Percentiles rank a stretch among this genome's conserved stretches.
These are phyloP conservation scores for Angophora floribunda DNA, from an alignment of 345 rosid genomes.

Conservation along the genomic window DNA sequence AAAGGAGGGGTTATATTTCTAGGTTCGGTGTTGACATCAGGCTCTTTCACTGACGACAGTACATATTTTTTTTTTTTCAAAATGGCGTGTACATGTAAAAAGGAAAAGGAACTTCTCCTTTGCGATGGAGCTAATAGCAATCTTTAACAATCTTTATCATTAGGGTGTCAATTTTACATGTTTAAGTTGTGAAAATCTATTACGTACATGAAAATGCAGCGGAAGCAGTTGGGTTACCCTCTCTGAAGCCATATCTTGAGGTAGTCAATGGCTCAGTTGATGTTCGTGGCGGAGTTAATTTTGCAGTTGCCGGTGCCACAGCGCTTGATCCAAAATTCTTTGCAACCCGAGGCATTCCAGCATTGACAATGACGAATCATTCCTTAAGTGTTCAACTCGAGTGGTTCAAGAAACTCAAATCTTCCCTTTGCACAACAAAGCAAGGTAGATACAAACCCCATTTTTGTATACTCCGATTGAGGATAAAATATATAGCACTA, in stretches of 20 bases:
- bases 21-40: neutral
- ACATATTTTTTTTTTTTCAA: neutral
- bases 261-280: conserved; percentile 1
- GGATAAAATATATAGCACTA: neutral
- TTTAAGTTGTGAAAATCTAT: neutral
- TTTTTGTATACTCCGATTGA: neutral
- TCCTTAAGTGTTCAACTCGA: conserved; percentile 41
- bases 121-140: neutral
- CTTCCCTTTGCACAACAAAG: conserved; percentile 30
- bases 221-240: conserved; percentile 44
- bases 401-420: conserved; percentile 58
- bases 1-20: neutral
- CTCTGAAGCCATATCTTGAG: conserved; percentile 40
- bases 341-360: conserved; percentile 10
- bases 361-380: conserved; percentile 27
- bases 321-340: conserved; percentile 37
- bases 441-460: conserved; percentile 17
- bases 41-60: neutral
- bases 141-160: neutral
- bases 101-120: neutral
- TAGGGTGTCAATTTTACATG: neutral
- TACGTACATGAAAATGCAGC: conserved; percentile 22
- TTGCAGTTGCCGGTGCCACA: conserved; percentile 71
- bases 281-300: conserved; percentile 28
- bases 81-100: neutral